These are phyloP conservation scores for Alnus glutinosa DNA, from an alignment of 306 rosid species.

Conservation along the genomic window DNA sequence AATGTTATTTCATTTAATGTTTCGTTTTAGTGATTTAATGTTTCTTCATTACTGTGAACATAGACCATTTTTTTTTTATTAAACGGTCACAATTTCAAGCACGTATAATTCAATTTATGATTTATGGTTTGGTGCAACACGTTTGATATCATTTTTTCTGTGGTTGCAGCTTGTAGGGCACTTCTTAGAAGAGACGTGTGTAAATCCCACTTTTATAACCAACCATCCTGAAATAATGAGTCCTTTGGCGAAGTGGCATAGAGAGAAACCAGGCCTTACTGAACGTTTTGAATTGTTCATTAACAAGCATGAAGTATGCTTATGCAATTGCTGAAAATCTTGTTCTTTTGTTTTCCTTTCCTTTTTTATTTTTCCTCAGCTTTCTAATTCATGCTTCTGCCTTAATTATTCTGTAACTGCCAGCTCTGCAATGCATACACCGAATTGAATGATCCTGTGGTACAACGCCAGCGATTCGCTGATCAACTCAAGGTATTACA, in stretches of 20 bases:
- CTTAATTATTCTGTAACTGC: slow-evolving; percentile 21
- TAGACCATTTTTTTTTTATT: neutral
- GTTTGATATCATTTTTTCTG: slow-evolving; percentile 16
- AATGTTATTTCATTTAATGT: neutral
- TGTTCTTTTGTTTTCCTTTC: neutral
- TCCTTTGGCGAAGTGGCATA: slow-evolving; percentile 95
- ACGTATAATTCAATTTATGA: neutral
- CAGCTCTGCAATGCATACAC: slow-evolving; percentile 93
- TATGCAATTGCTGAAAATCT: neutral
- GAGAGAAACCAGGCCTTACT: slow-evolving; percentile 76
- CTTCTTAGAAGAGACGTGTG: slow-evolving; percentile 85
- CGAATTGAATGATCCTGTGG: slow-evolving; percentile 93
- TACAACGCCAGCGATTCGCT: slow-evolving; percentile 85
- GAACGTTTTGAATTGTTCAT: slow-evolving; percentile 90
- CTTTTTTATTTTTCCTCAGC: neutral
- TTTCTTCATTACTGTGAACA: neutral
- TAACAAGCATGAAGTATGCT: slow-evolving; percentile 80
- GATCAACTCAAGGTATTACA: slow-evolving; percentile 83
- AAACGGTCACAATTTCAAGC: neutral
- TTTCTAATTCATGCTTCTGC: slow-evolving; percentile 15
- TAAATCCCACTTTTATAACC: slow-evolving; percentile 78
- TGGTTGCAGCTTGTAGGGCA: slow-evolving; percentile 90
- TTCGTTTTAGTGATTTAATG: neutral
- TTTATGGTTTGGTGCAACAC: neutral
- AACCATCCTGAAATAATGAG: slow-evolving; percentile 96